Percentiles rank a stretch among this genome's conserved stretches.
phyloP scores from a whole-genome alignment of 2,329 filamentous ascomycete genomes.

The Byssothecium circinans region DNA sequence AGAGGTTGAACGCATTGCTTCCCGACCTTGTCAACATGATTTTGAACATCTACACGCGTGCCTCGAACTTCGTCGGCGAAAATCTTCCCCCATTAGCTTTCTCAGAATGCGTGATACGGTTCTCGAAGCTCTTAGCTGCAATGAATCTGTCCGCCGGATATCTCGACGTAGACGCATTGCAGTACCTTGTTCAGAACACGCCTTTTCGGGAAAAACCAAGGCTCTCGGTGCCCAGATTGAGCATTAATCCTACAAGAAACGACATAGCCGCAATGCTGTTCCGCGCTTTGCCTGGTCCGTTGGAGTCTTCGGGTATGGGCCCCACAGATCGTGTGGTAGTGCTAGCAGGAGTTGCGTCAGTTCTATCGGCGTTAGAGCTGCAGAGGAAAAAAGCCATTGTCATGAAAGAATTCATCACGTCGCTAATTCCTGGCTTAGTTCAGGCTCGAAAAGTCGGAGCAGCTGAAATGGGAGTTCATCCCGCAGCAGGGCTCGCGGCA shows the following conservation, averaged over 20 bases:
- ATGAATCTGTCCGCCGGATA: conserved; percentile 67
- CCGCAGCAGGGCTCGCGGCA: conserved; percentile 80
- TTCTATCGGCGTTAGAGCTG: conserved; percentile 77
- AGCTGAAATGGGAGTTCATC: conserved; percentile 94
- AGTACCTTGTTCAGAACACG: conserved; percentile 45
- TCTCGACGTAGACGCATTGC: conserved; percentile 61
- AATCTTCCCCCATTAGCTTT: conserved; percentile 70
- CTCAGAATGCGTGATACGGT: conserved; percentile 73
- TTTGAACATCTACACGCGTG: conserved; percentile 70
- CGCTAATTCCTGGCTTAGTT: conserved; percentile 80
- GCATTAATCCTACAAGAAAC: conserved; percentile 40
- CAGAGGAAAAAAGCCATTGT: conserved; percentile 91
- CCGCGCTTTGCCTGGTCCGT: conserved; percentile 55
- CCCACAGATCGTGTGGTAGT: conserved; percentile 77
- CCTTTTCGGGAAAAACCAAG: conserved; percentile 49
- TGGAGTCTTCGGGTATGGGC: conserved; percentile 62
- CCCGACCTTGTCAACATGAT: conserved; percentile 78
- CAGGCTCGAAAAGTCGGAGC: conserved; percentile 91
- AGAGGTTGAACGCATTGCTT: conserved; percentile 60
- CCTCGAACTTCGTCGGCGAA: conserved; percentile 64
- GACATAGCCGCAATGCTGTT: conserved; percentile 43
- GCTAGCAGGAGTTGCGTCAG: conserved; percentile 81
- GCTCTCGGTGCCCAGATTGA: conserved; percentile 37
- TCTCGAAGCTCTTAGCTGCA: conserved; percentile 69
- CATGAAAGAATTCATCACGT: conserved; percentile 79